A percentile compares a stretch with the other conserved stretches of the same genome.
Evolutionary conservation across 139 green algal species (phyloP).

Genomic region (Coelastrella sp.): DNA sequence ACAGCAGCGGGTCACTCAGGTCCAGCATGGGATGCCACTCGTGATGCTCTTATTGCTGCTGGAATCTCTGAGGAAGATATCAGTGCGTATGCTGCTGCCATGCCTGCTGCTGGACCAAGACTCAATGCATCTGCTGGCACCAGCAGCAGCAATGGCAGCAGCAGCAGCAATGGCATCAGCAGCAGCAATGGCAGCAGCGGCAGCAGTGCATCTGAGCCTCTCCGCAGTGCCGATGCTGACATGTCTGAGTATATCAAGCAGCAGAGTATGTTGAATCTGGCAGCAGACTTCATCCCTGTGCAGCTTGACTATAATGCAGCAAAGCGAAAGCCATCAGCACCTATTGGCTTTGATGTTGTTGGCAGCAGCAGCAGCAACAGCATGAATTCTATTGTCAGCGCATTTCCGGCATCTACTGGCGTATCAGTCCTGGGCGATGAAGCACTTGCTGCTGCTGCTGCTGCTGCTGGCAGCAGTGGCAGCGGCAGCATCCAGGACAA

Average conservation of each 20-base stretch:
- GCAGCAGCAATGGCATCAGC: not conserved
- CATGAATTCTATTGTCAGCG: not conserved
- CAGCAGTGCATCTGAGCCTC: not conserved
- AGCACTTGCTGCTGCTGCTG: constrained; percentile 1
- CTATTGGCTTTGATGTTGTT: not conserved
- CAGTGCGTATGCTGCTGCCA: not conserved
- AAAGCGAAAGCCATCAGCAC: not conserved
- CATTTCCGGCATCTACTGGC: no score
- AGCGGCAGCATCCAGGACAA: no score
- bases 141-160: not conserved
- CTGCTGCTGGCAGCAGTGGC: not conserved
- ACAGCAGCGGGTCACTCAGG: not conserved
- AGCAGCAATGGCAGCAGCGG: not conserved
- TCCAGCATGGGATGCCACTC: not conserved
- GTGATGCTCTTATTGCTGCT: not conserved
- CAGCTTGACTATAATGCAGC: not conserved
- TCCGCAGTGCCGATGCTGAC: constrained; percentile 10
- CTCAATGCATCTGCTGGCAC: not conserved
- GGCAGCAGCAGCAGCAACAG: constrained; percentile 22
- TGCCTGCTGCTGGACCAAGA: not conserved
- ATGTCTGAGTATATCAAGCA: not conserved
- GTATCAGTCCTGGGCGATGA: no score
- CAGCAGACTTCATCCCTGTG: not conserved
- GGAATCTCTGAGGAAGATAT: constrained; percentile 24
- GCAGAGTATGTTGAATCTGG: not conserved